phyloP scores from a whole-genome alignment of 129 eudicot genomes.

The Kitagawia praeruptora region DNA sequence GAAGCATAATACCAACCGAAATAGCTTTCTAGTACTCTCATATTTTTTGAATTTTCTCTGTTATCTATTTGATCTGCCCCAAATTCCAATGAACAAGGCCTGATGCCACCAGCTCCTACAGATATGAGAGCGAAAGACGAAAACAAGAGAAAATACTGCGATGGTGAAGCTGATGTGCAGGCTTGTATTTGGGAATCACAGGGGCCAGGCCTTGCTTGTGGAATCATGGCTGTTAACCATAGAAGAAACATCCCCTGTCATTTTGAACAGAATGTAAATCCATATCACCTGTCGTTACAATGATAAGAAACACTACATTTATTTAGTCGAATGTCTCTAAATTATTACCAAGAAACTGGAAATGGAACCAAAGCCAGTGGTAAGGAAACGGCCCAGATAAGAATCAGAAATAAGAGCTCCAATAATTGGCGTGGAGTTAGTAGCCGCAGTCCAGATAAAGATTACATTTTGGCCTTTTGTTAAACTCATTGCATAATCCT shows the following conservation, averaged over 20 bases:
- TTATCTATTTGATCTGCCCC: background rate
- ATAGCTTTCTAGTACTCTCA: background rate
- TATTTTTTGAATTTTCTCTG: background rate
- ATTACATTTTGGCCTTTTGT: background rate
- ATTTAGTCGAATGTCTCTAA: no score
- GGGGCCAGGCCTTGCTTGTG: background rate
- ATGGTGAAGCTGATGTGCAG: background rate
- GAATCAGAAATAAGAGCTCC: background rate
- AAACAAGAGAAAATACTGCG: background rate
- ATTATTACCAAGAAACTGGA: background rate
- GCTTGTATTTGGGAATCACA: background rate
- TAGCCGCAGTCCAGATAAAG: background rate
- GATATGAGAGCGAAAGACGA: background rate
- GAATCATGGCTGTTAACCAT: background rate
- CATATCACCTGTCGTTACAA: background rate
- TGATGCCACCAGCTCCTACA: background rate
- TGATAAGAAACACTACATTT: background rate
- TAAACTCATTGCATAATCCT: background rate
- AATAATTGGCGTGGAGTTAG: background rate
- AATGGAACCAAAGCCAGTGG: background rate
- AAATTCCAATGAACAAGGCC: background rate
- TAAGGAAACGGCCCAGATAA: background rate
- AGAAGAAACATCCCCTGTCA: background rate
- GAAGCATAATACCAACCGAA: background rate
- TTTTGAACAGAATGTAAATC: no score